phyloP scores from a whole-genome alignment of 495 filamentous ascomycete genomes.

The Penicillium antarcticum region DNA sequence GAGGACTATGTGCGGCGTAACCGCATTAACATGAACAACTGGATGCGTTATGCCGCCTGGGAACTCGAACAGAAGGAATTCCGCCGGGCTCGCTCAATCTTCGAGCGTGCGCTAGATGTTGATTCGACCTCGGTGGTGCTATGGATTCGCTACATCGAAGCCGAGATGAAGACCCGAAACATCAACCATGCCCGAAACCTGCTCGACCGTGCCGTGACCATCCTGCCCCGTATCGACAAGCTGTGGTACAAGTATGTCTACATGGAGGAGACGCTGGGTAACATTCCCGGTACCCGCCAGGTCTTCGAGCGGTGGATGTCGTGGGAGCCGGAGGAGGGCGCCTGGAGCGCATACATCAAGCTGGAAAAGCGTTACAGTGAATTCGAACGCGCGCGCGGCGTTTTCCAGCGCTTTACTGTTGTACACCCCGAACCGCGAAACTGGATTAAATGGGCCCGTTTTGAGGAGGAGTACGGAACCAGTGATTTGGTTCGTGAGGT shows the following conservation, averaged over 20 bases:
- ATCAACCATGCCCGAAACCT: constrained; percentile 97
- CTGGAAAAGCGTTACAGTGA: constrained; percentile 93
- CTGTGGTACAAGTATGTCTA: constrained; percentile 99
- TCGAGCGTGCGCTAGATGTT: constrained; percentile 93
- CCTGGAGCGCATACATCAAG: constrained; percentile 95
- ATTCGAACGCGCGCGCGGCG: constrained; percentile 75
- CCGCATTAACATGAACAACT: constrained; percentile 94
- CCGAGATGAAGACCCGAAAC: constrained; percentile 93
- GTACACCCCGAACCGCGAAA: constrained; percentile 95
- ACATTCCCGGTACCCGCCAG: constrained; percentile 87
- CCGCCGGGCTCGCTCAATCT: constrained; percentile 90
- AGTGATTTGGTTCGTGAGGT: constrained; percentile 90
- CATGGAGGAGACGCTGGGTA: constrained; percentile 95
- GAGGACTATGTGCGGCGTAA: constrained; percentile 98
- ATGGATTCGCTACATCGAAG: constrained; percentile 89
- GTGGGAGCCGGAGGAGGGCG: constrained; percentile 95
- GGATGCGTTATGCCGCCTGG: constrained; percentile 97
- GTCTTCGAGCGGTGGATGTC: constrained; percentile 98
- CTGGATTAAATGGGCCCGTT: constrained; percentile 98
- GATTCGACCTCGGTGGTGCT: constrained; percentile 78
- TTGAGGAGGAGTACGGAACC: constrained; percentile 93
- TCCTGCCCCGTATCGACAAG: constrained; percentile 87
- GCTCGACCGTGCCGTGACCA: constrained; percentile 92
- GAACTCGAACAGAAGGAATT: constrained; percentile 98
- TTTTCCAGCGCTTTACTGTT: constrained; percentile 87